Percentiles rank a stretch among this genome's conserved stretches.
These are phyloP conservation scores for Aspergillus bertholletiae DNA, from an alignment of 495 filamentous ascomycete species.

Conservation along the genomic window DNA sequence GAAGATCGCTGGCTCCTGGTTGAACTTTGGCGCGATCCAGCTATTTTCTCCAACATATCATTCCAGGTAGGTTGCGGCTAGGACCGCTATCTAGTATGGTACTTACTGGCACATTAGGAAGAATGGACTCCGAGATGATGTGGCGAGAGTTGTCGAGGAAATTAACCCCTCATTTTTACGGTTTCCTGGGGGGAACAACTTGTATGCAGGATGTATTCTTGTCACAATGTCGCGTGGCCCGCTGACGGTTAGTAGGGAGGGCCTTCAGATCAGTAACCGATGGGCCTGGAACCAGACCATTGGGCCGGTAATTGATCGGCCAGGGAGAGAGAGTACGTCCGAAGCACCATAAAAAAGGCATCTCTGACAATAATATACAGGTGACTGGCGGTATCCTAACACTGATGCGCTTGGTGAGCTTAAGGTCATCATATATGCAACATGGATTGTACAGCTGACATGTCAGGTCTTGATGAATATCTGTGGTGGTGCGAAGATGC, in stretches of 20 bases:
- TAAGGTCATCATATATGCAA: not conserved
- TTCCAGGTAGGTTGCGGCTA: slow-evolving; percentile 9
- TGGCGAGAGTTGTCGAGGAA: slow-evolving; percentile 52
- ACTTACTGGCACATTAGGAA: slow-evolving; percentile 22
- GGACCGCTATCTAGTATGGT: not conserved
- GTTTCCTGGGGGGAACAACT: slow-evolving; percentile 66
- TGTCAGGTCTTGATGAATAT: slow-evolving; percentile 51
- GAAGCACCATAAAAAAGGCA: not conserved
- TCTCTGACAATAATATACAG: too few species aligned
- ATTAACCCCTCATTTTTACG: slow-evolving; percentile 57
- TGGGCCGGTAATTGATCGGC: slow-evolving; percentile 58
- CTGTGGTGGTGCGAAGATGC: slow-evolving; percentile 65
- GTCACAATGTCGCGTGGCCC: too few species aligned
- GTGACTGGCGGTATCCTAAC: slow-evolving; percentile 59
- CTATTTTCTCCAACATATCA: slow-evolving; percentile 63
- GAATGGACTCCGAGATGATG: slow-evolving; percentile 60
- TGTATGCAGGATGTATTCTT: too few species aligned
- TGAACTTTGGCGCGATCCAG: slow-evolving; percentile 63
- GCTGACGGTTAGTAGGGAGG: slow-evolving; percentile 19
- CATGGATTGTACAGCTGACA: too few species aligned
- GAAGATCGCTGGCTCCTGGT: slow-evolving; percentile 36
- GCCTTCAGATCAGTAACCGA: slow-evolving; percentile 31
- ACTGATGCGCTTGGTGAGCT: slow-evolving; percentile 55
- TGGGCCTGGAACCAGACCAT: slow-evolving; percentile 72
- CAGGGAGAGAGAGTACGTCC: slow-evolving; percentile 44